Evolutionary conservation across 164 flowering plant species (phyloP).

Genomic region (Magnolia kwangsiensis): DNA sequence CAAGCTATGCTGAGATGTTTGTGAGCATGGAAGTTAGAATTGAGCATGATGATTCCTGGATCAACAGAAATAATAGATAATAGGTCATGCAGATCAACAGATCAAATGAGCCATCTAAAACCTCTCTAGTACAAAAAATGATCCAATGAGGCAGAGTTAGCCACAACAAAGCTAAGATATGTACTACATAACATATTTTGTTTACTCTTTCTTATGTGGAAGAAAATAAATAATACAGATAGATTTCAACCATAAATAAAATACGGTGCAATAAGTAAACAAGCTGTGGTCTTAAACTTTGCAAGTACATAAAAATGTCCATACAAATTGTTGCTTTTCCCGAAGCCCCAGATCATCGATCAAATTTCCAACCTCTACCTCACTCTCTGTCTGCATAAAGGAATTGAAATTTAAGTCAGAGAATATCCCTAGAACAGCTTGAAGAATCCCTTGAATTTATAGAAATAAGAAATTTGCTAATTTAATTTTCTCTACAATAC

Average conservation of each 20-base stretch:
- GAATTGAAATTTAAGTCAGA: constrained; percentile 5
- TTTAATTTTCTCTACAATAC: neutral
- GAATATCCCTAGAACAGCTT: neutral
- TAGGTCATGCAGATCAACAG: no score
- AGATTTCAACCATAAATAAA: no score
- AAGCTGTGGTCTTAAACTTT: neutral
- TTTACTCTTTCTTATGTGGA: neutral
- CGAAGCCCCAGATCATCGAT: constrained; percentile 72
- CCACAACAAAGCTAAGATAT: neutral
- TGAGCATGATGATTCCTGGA: no score
- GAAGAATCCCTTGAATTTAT: neutral
- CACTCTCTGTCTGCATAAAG: constrained; percentile 73
- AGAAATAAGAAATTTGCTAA: no score
- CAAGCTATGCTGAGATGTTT: no score
- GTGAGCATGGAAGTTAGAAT: no score
- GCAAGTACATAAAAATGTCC: constrained; percentile 14
- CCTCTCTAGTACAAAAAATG: no score
- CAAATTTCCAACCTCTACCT: constrained; percentile 54
- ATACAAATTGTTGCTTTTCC: constrained; percentile 79
- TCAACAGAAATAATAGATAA: no score
- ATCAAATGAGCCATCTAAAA: no score
- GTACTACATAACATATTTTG: neutral
- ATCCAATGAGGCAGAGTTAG: neutral
- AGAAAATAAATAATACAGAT: neutral
- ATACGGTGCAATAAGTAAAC: neutral